These are phyloP conservation scores for Chrysanthemum makinoi DNA, from an alignment of 129 eudicot genomes.

Conservation along the genomic window DNA sequence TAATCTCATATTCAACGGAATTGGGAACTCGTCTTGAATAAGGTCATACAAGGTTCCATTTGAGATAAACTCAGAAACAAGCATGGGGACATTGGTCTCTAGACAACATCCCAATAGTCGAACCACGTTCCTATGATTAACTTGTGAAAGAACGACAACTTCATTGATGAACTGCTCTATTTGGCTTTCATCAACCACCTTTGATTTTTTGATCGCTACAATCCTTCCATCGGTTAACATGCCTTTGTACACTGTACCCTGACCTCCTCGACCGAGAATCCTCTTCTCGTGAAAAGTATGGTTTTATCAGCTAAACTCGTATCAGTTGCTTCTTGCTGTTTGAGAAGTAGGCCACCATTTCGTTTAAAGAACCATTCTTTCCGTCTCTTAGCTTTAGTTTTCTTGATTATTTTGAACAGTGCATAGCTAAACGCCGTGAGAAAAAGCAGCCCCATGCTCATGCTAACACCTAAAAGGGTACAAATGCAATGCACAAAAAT, in stretches of 20 bases:
- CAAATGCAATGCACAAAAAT: not conserved
- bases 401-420: not conserved
- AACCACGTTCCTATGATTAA: conserved; percentile 10
- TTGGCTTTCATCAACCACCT: conserved; percentile 5
- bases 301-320: not conserved
- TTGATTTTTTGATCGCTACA: conserved; percentile 4
- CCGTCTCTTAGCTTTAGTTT: not conserved
- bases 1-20: not conserved
- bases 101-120: conserved; percentile 12
- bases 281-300: conserved; percentile 12
- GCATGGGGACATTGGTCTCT: not conserved
- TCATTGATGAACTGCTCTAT: conserved; percentile 6
- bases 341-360: conserved; percentile 25
- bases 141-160: conserved; percentile 12
- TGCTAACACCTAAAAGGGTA: not conserved
- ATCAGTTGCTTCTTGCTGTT: conserved; percentile 14
- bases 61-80: conserved; percentile 9
- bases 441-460: not conserved
- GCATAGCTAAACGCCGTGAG: not conserved
- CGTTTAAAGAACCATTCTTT: conserved; percentile 12
- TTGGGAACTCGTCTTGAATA: conserved; percentile 1
- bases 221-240: conserved; percentile 5
- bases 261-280: conserved; percentile 6
- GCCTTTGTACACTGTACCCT: conserved; percentile 4
- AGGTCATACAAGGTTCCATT: conserved; percentile 1